phyloP scores from a whole-genome alignment of 495 filamentous ascomycete species.

The Hypoxylon rickii region DNA sequence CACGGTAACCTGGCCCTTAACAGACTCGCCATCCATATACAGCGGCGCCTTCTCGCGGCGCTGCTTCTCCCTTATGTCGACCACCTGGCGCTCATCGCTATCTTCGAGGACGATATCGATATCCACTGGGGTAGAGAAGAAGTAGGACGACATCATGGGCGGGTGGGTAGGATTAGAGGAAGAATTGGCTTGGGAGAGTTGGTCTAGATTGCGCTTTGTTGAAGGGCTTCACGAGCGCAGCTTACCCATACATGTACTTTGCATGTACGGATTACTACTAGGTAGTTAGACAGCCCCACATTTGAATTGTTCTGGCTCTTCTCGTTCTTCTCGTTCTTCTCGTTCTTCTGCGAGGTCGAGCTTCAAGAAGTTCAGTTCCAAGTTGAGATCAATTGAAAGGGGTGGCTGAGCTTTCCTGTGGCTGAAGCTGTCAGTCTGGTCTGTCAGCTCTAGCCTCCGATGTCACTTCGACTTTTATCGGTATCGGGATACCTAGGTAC shows the following conservation, averaged over 20 bases:
- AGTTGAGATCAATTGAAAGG: no score
- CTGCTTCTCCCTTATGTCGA: constrained; percentile 99
- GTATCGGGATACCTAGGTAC: no score
- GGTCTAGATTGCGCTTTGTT: no score
- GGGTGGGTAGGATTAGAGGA: not conserved
- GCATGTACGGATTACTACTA: no score
- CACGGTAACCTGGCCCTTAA: constrained; percentile 92
- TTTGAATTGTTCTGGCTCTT: constrained; percentile 11
- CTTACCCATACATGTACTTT: no score
- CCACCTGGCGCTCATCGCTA: constrained; percentile 87
- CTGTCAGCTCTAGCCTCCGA: no score
- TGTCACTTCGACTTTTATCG: no score
- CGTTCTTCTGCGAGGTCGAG: no score
- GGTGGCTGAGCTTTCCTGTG: no score
- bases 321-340: no score
- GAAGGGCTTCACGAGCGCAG: constrained; percentile 6
- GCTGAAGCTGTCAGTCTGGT: no score
- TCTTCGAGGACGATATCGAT: constrained; percentile 98
- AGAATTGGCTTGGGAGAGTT: constrained; percentile 8
- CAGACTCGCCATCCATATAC: constrained; percentile 97
- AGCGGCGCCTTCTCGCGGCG: constrained; percentile 93
- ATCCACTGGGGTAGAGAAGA: constrained; percentile 96
- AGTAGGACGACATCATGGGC: constrained; percentile 86
- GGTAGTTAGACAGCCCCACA: constrained; percentile 27
- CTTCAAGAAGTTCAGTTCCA: no score